Evolutionary conservation across 352 stramenopile species (phyloP).

Genomic region (Globisporangium middletonii): DNA sequence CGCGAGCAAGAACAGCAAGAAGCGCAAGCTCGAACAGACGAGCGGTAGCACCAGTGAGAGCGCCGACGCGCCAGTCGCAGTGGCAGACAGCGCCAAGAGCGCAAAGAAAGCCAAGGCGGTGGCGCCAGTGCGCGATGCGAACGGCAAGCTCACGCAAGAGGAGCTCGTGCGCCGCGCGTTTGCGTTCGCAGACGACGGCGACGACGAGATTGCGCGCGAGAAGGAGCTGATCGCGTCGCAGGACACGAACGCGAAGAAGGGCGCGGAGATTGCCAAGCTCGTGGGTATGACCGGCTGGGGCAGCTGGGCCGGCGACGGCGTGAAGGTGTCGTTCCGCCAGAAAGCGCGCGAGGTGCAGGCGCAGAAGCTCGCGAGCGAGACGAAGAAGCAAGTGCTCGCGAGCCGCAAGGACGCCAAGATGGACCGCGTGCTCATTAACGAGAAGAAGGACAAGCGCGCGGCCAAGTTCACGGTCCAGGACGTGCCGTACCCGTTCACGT

Average conservation of each 20-base stretch:
- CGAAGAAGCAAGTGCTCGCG: conserved; percentile 66
- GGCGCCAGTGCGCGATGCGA: neutral
- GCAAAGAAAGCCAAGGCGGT: neutral
- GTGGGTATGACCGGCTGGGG: conserved; percentile 89
- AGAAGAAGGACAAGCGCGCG: conserved; percentile 88
- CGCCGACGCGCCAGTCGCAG: neutral
- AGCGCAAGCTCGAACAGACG: conserved; percentile 24
- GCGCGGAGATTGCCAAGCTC: conserved; percentile 70
- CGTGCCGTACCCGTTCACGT: conserved; percentile 98
- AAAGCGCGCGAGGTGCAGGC: conserved; percentile 76
- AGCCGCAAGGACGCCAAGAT: conserved; percentile 71
- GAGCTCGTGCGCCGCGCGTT: conserved; percentile 95
- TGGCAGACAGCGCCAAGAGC: neutral
- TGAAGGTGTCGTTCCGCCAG: conserved; percentile 78
- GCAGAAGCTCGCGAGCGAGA: conserved; percentile 52
- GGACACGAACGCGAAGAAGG: conserved; percentile 69
- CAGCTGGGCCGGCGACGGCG: conserved; percentile 82
- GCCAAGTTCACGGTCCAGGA: conserved; percentile 80
- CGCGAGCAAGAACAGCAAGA: conserved; percentile 30
- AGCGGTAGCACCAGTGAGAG: neutral
- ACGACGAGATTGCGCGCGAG: conserved; percentile 93
- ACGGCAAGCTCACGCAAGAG: conserved; percentile 62
- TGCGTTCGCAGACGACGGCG: conserved; percentile 86
- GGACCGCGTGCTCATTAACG: conserved; percentile 72
- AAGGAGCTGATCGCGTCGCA: conserved; percentile 78